A percentile compares a stretch with the other conserved stretches of the same genome.
phyloP scores from a whole-genome alignment of 108 stramenopile genomes.

The Skeletonema tropicum region DNA sequence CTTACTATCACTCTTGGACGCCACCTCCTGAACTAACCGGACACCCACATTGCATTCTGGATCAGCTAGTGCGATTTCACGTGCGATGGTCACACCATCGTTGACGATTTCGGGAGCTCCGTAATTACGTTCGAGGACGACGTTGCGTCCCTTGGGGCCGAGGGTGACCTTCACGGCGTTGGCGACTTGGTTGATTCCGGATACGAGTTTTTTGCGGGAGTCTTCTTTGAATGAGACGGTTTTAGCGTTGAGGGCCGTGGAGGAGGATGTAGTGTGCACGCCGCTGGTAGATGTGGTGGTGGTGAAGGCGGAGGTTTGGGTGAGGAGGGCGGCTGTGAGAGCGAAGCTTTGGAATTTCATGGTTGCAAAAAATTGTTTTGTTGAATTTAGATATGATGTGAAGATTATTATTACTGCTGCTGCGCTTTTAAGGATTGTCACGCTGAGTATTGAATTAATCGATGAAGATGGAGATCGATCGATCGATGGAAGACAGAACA shows the following conservation, averaged over 20 bases:
- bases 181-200: constrained; percentile 94
- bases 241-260: constrained; percentile 62
- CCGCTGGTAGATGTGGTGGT: too few species aligned
- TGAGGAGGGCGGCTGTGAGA: too few species aligned
- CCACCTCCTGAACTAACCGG: constrained; percentile 93
- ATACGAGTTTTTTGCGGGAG: constrained; percentile 85
- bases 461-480: too few species aligned
- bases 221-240: constrained; percentile 91
- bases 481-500: too few species aligned
- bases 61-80: constrained; percentile 85
- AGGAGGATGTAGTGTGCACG: not conserved
- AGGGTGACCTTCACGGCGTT: constrained; percentile 97
- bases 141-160: constrained; percentile 97
- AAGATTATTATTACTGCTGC: too few species aligned
- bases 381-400: too few species aligned
- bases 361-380: too few species aligned
- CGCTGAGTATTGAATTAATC: too few species aligned
- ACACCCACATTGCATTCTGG: constrained; percentile 95
- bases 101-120: constrained; percentile 97
- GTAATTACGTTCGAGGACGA: constrained; percentile 95
- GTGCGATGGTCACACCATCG: constrained; percentile 96
- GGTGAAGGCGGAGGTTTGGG: too few species aligned
- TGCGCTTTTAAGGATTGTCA: too few species aligned
- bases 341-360: too few species aligned
- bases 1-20: constrained; percentile 92